These are phyloP conservation scores for Thozetella sp. DNA, from an alignment of 495 filamentous ascomycete species.

Conservation along the genomic window DNA sequence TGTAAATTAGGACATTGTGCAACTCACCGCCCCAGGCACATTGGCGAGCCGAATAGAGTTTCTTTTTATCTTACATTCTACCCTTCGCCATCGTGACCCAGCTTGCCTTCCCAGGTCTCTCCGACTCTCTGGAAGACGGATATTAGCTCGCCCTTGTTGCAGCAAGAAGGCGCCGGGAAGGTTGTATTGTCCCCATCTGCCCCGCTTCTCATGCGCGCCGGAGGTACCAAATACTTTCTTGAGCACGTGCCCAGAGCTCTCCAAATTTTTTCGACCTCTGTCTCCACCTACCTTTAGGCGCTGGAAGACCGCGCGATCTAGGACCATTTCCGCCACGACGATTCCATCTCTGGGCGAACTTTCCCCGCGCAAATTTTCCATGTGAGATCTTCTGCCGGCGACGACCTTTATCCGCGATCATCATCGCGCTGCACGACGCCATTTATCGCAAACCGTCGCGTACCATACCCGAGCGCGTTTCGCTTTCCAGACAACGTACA, in stretches of 20 bases:
- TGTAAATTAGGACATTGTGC: no score
- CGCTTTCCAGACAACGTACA: background rate
- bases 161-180: no score
- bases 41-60: no score
- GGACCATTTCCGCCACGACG: background rate
- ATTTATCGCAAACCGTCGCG: background rate
- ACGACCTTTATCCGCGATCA: background rate
- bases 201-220: background rate
- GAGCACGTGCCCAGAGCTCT: slow-evolving; percentile 1
- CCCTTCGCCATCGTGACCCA: no score
- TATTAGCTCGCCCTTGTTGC: no score
- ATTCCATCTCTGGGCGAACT: background rate
- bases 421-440: background rate
- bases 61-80: no score
- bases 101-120: no score
- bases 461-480: no score
- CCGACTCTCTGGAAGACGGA: no score
- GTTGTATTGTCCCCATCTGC: background rate
- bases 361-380: background rate
- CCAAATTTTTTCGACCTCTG: slow-evolving; percentile 3
- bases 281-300: background rate
- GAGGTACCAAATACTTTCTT: background rate
- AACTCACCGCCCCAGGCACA: no score
- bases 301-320: background rate
- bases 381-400: background rate